A percentile compares a stretch with the other conserved stretches of the same genome.
Evolutionary conservation across 306 rosid genomes (phyloP).

Genomic region (Cicer arietinum): DNA sequence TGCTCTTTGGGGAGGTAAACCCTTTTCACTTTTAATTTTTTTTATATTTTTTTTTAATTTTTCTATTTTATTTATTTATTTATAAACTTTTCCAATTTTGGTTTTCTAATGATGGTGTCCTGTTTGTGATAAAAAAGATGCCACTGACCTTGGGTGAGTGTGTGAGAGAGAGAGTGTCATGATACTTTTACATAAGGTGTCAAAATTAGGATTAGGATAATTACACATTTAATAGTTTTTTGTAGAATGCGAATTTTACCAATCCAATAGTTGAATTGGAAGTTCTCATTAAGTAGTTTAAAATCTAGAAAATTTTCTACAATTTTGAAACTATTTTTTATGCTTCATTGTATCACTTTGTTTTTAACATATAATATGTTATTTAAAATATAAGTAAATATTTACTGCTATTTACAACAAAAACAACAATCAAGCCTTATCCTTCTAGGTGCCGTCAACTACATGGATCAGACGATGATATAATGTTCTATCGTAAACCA

Average conservation of each 20-base stretch:
- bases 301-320: not conserved
- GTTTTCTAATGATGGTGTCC: not conserved
- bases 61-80: not conserved
- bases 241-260: constrained; percentile 2
- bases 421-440: not conserved
- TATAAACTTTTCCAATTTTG: not conserved
- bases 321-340: not conserved
- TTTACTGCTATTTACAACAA: not conserved
- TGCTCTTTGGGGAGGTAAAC: constrained; percentile 86
- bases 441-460: not conserved
- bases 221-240: not conserved
- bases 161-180: not conserved
- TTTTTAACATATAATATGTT: not conserved
- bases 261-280: not conserved
- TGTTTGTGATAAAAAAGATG: constrained; percentile 12
- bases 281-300: not conserved
- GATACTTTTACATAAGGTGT: not conserved
- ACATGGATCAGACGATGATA: not conserved
- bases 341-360: not conserved
- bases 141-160: not conserved
- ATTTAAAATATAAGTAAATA: not conserved
- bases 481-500: not conserved
- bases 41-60: not conserved
- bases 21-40: not conserved
- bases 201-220: not conserved